These are phyloP conservation scores for Endotrypanum monterogeii DNA, from an alignment of 208 protist species.

Conservation along the genomic window DNA sequence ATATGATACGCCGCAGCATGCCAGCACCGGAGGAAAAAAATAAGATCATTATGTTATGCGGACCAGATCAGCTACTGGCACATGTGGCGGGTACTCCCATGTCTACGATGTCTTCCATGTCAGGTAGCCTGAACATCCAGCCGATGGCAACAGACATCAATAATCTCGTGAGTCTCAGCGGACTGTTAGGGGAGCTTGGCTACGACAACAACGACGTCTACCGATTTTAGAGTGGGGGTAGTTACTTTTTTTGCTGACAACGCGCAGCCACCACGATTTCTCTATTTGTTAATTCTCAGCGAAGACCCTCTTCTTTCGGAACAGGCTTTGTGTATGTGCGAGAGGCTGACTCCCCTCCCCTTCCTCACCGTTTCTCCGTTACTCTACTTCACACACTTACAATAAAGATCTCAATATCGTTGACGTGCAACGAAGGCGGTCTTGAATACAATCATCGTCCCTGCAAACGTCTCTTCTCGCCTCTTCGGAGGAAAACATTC, in stretches of 20 bases:
- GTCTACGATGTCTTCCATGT: constrained; percentile 78
- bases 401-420: too few relatives aligned
- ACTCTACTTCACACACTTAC: too few relatives aligned
- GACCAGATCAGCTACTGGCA: constrained; percentile 82
- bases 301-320: background rate
- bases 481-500: too few relatives aligned
- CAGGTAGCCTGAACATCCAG: constrained; percentile 75
- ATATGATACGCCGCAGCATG: constrained; percentile 83
- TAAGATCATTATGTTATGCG: constrained; percentile 91
- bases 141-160: constrained; percentile 85
- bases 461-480: too few relatives aligned
- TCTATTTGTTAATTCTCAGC: background rate
- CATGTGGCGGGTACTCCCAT: constrained; percentile 84
- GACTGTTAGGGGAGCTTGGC: constrained; percentile 79
- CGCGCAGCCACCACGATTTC: background rate
- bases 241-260: background rate
- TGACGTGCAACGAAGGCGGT: too few relatives aligned
- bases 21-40: constrained; percentile 73
- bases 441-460: too few relatives aligned
- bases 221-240: constrained; percentile 60
- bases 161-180: constrained; percentile 77
- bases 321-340: background rate
- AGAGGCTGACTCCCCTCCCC: background rate
- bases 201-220: constrained; percentile 88
- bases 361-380: too few relatives aligned